Base-by-base conservation (phyloP, 345 rosid genomes). In the Mercurialis annua region DNA sequence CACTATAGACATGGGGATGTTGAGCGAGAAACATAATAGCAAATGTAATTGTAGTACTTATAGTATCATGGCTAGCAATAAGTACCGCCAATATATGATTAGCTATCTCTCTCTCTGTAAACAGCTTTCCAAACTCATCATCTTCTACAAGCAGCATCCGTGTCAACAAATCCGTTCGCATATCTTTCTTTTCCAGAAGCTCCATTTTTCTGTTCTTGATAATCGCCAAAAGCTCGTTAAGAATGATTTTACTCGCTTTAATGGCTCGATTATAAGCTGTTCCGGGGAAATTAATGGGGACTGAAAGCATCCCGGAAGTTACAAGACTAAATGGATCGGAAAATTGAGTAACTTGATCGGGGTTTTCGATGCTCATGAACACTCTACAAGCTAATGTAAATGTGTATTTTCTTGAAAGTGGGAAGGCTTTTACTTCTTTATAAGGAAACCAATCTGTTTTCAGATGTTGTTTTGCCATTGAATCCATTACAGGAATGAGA, bases 251-350 rank as follows among this genome's bases (percentile, higher is more conserved):
- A 16, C 74, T 73, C 0, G 68, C 80, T 51, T 65, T 69, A 57
- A 76, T 62, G 1, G 82, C 77, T 0, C 55, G 18, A 18, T 36
- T 62, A 34, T 72, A 79, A 2, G 80, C 38, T 12, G 67, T 76
- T 0, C 82, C 77, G 0, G 77, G 80, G 51, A 79, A 62, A 70
- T 79, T 62, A 24, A 79, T 65, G 0, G 73, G 80, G 46, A 75
- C 77, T 2, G 82, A 79, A 2, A 69, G 49, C 64, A 76, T 56
- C 15, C 80, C 80, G 1, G 76, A 50, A 1, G 73, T 71, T 14
- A 64, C 76, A n/a, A 56, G 59, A 4, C 66, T 53, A 27, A 67
- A 76, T 33, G 80, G 80, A 30, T 23, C 54, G 0, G 66, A 61
- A 16, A 69, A 64, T 10, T 50, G 47, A 0, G 59, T 66, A 3